phyloP scores from a whole-genome alignment of 306 rosid species.

The Biancaea sappan region DNA sequence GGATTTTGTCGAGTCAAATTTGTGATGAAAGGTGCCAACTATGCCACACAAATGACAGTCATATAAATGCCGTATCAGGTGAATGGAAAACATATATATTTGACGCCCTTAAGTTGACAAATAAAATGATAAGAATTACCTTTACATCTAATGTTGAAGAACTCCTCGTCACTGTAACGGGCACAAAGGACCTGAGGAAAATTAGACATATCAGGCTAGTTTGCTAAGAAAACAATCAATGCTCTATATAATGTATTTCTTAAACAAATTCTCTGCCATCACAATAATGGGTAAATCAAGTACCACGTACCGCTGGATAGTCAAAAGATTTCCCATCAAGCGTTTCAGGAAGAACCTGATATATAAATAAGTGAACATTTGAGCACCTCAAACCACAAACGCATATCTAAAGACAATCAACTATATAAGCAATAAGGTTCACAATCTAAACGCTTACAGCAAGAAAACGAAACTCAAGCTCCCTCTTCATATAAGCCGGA shows the following conservation, averaged over 20 bases:
- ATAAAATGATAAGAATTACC: constrained; percentile 45
- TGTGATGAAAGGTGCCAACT: neutral
- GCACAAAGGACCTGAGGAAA: constrained; percentile 81
- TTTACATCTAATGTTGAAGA: constrained; percentile 75
- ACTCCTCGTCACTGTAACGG: constrained; percentile 88
- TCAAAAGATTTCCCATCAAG: constrained; percentile 68
- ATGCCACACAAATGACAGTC: constrained; percentile 4
- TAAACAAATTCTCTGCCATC: neutral
- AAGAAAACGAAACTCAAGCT: constrained; percentile 88
- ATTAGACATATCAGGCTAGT: neutral
- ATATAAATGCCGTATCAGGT: neutral
- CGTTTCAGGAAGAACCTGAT: constrained; percentile 73
- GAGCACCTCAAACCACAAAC: constrained; percentile 8
- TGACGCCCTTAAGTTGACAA: neutral
- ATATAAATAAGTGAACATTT: constrained; percentile 21
- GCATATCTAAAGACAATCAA: constrained; percentile 1
- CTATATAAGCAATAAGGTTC: neutral
- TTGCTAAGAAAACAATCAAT: constrained; percentile 5
- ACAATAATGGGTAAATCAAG: neutral
- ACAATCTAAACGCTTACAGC: constrained; percentile 56
- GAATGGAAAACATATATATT: neutral
- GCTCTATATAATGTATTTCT: neutral
- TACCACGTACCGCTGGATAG: constrained; percentile 60
- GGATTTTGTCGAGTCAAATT: constrained; percentile 4
- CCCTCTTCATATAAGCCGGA: constrained; percentile 86